These are phyloP conservation scores for Aureobasidium sp. DNA, from an alignment of 2,329 filamentous ascomycete species.

Conservation along the genomic window DNA sequence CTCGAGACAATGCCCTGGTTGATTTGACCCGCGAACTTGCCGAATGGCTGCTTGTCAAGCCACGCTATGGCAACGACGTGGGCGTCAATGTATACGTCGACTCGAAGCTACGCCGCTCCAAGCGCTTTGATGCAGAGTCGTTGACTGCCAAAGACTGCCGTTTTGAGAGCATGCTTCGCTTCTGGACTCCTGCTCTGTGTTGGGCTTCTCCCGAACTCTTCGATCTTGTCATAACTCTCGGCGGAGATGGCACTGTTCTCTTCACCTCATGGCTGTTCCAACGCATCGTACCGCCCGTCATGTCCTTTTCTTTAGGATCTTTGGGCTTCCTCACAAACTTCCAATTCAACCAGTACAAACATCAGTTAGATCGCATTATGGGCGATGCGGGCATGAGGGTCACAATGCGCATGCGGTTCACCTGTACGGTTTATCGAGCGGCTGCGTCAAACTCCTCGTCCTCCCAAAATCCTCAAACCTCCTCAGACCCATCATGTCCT, in stretches of 20 bases:
- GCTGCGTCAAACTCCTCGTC: conserved; percentile 23
- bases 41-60: conserved; percentile 79
- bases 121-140: conserved; percentile 71
- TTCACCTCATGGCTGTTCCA: conserved; percentile 93
- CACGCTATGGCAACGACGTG: conserved; percentile 79
- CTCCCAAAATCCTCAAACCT: conserved; percentile 16
- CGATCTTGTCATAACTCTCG: conserved; percentile 82
- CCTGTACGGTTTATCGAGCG: conserved; percentile 86
- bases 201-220: conserved; percentile 92
- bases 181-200: conserved; percentile 95
- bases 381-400: conserved; percentile 93
- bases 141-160: conserved; percentile 66
- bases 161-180: conserved; percentile 77
- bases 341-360: conserved; percentile 78
- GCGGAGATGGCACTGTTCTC: conserved; percentile 78
- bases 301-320: conserved; percentile 77
- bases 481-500: conserved; percentile 19
- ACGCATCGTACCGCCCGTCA: conserved; percentile 72
- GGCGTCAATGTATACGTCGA: conserved; percentile 98
- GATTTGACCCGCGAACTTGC: conserved; percentile 79
- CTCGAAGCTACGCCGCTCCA: conserved; percentile 79
- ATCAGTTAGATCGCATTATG: conserved; percentile 83
- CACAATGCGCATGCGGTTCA: conserved; percentile 97
- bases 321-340: conserved; percentile 86
- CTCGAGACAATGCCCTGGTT: conserved; percentile 88